A percentile compares a stretch with the other conserved stretches of the same genome.
Conservation (phyloP, 129 eudicot species). For the Pittosporum tobira region DNA sequence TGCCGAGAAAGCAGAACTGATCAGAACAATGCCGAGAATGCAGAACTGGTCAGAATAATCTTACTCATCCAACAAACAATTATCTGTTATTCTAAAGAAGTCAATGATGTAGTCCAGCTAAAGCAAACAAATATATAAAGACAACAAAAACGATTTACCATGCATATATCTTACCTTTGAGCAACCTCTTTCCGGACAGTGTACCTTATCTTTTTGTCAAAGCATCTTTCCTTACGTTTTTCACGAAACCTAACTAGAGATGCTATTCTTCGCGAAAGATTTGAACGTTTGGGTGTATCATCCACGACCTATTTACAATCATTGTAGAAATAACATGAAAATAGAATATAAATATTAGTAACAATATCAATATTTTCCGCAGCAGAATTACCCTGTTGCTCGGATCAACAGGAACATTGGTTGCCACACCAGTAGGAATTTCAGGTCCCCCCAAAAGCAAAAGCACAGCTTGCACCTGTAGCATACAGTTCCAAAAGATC, state of each 20-base stretch:
- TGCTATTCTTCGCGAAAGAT: constrained; percentile 44
- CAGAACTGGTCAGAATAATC: too few relatives aligned
- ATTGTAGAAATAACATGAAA: not conserved
- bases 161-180: constrained; percentile 33
- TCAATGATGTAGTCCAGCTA: not conserved
- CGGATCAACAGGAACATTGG: constrained; percentile 27
- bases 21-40: too few relatives aligned
- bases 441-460: constrained; percentile 62
- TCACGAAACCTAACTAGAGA: constrained; percentile 56
- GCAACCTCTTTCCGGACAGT: constrained; percentile 61
- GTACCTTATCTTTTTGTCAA: constrained; percentile 56
- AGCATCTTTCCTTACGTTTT: constrained; percentile 60
- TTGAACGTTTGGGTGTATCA: constrained; percentile 26
- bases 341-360: not conserved
- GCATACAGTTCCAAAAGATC: constrained; percentile 1
- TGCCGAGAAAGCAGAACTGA: too few relatives aligned
- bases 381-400: constrained; percentile 23
- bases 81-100: too few relatives aligned
- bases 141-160: not conserved
- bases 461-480: constrained; percentile 70
- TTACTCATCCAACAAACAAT: too few relatives aligned
- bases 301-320: constrained; percentile 27
- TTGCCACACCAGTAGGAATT: constrained; percentile 31
- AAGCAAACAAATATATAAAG: not conserved
- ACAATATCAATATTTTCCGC: not conserved